These are phyloP conservation scores for Sporisorium scitamineum DNA, from an alignment of 1,284 basidiomycete genomes.

Conservation along the genomic window DNA sequence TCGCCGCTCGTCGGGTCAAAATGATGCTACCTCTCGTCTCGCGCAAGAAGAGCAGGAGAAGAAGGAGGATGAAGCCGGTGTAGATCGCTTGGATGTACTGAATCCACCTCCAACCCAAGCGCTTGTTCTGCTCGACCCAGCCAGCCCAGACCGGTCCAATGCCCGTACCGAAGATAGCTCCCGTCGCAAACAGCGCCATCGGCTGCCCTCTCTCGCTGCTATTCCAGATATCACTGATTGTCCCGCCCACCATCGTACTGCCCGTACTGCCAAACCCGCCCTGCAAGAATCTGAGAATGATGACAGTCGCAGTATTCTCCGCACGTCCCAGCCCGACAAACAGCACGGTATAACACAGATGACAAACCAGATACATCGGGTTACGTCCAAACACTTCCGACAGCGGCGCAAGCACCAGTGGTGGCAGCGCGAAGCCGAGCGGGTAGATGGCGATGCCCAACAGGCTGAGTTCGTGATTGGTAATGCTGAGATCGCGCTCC, in stretches of 20 bases:
- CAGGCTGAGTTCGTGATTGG: constrained; percentile 75
- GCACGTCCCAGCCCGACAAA: constrained; percentile 68
- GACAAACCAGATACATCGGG: constrained; percentile 77
- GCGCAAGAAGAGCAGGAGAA: constrained; percentile 64
- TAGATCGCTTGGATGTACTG: constrained; percentile 75
- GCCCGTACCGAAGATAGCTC: constrained; percentile 74
- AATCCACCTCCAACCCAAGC: constrained; percentile 82
- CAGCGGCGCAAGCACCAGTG: constrained; percentile 76
- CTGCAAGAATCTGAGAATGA: constrained; percentile 77
- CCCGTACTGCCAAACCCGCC: constrained; percentile 77
- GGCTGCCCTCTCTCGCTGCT: constrained; percentile 74
- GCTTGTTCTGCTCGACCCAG: constrained; percentile 77
- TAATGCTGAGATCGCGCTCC: constrained; percentile 76
- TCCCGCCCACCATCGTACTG: constrained; percentile 81
- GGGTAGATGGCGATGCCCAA: constrained; percentile 73
- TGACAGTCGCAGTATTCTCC: constrained; percentile 78
- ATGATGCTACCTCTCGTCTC: constrained; percentile 70
- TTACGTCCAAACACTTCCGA: constrained; percentile 82
- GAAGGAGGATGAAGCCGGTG: constrained; percentile 45
- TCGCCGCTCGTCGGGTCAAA: constrained; percentile 68
- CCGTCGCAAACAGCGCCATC: constrained; percentile 72
- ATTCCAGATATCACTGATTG: constrained; percentile 72
- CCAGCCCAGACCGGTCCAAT: constrained; percentile 78
- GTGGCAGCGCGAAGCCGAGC: constrained; percentile 79
- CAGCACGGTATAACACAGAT: constrained; percentile 72